Evolutionary conservation across 352 stramenopile species (phyloP).

Genomic region (Peronospora belbahrii): DNA sequence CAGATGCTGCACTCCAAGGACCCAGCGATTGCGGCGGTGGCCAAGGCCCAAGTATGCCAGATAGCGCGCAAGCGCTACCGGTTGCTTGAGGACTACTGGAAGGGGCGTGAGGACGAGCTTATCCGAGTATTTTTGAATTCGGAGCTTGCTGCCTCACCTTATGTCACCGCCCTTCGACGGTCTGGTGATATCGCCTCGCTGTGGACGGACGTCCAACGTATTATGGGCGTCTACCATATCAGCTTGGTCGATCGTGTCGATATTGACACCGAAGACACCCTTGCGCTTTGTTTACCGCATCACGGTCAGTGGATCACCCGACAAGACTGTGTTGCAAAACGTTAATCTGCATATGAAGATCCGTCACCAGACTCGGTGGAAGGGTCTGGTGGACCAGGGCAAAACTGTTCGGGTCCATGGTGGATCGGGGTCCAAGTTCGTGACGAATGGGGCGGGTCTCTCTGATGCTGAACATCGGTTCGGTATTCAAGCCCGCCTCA

Average conservation of each 20-base stretch:
- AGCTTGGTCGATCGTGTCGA: no score
- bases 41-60: conserved; percentile 2
- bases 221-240: no score
- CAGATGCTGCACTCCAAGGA: conserved; percentile 16
- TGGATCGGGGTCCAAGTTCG: background rate
- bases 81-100: conserved; percentile 9
- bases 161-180: background rate
- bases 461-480: background rate
- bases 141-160: conserved; percentile 1
- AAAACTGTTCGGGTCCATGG: conserved; percentile 1
- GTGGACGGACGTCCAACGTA: conserved; percentile 7
- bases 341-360: conserved; percentile 5
- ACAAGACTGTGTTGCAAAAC: conserved; percentile 5
- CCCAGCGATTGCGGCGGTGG: background rate
- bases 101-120: background rate
- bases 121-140: conserved; percentile 3
- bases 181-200: conserved; percentile 4
- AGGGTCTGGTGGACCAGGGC: background rate
- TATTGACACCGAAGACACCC: no score
- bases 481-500: background rate
- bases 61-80: conserved; percentile 2
- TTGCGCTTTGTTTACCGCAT: no score
- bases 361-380: background rate
- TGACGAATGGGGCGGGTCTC: background rate
- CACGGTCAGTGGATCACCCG: conserved; percentile 2